Evolutionary conservation across 208 protist species (phyloP), one percentile per base, ranked within the genome.

Genomic region (Acanthamoeba royreba): DNA sequence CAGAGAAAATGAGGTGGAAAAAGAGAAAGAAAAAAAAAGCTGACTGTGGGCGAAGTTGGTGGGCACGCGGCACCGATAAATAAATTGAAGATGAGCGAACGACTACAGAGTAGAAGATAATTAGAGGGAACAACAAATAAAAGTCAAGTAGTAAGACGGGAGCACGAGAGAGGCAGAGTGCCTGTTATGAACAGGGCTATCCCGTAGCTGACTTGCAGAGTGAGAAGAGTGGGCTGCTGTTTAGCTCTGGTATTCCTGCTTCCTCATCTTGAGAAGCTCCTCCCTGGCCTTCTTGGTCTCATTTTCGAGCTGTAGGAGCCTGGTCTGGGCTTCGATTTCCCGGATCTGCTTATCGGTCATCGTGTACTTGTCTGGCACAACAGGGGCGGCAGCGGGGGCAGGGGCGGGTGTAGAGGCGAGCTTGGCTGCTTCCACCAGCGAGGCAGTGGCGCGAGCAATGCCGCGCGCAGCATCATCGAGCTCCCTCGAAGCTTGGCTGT

Each of bases 271-370:
- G 74, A 47, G 35, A n/a, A 85, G 74, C 28, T 85, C 74, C 28
- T 85, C 74, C 45, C 74, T 43, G 35, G 74, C 74, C 45, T 40
- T 85, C 74, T 85, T 31, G 7, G 74, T 47, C 74, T 85, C 74
- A 31, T 85, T 85, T 35, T 85, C 74, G 22, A 85, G 74, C 28
- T 85, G 11, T 4, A 85, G 28, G 35, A 85, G 7, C 38, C 25
- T 85, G 19, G 74, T 85, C 28, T 85, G 74, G 74, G 74, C 74
- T 35, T 85, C 74, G 7, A 85, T 85, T 40, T 85, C 74, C 25
- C 38, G 40, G 74, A 85, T 49, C 28, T 85, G 74, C 74, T 85
- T 85, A 13, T 28, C 7, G 19, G 74, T 85, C 74, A 85, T 53
- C 40, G 40, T 85, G 74, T 85, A 85, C 28, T 85, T 85, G 7